Evolutionary conservation across 108 stramenopile species (phyloP), one percentile per base, ranked within the genome.

Genomic region (Skeletonema potamos): DNA sequence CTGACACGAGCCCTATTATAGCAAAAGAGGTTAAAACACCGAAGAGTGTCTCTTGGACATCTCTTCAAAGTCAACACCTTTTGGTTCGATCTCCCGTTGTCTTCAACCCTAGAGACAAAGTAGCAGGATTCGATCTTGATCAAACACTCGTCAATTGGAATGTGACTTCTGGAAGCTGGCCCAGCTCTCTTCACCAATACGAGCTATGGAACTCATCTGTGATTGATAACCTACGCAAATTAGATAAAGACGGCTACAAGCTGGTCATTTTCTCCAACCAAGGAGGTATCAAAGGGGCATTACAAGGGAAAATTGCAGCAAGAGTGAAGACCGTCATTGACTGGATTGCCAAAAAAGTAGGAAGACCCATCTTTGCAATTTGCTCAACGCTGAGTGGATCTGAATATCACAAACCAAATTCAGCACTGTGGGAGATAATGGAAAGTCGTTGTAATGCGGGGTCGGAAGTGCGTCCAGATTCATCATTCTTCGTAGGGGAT

Each of bases 111-210:
- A 58, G 58, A 33, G 63, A 58, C 36, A 89, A 83, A 68, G 87
- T 90, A 15, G 90, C 90, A n/a, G 90, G 87, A 18, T 84, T 94
- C 46, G 93, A 94, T 74, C 58, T 94, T 54, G 93, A 94, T 68
- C 86, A 85, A 32, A 94, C 93, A 7, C 68, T 94, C 22, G 59
- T 89, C 2, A 43, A 78, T 7, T 94, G 89, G 89, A 61, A 64
- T n/a, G 74, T 64, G 20, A 33, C 82, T 1, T 73, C 73, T 28
- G 61, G 33, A 54, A 63, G 18, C 12, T 92, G 82, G 82, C 91
- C 93, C 2, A 77, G 18, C 39, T 61, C 60, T 24, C 64, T 77
- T 27, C 80, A 81, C 17, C 87, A 94, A 46, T 94, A 89, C 54
- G 87, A 92, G 67, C 61, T 94, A 1, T 92, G 89, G 88, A 84